Conservation (phyloP, 2,329 filamentous ascomycete genomes). For the Monosporascus sp. region DNA sequence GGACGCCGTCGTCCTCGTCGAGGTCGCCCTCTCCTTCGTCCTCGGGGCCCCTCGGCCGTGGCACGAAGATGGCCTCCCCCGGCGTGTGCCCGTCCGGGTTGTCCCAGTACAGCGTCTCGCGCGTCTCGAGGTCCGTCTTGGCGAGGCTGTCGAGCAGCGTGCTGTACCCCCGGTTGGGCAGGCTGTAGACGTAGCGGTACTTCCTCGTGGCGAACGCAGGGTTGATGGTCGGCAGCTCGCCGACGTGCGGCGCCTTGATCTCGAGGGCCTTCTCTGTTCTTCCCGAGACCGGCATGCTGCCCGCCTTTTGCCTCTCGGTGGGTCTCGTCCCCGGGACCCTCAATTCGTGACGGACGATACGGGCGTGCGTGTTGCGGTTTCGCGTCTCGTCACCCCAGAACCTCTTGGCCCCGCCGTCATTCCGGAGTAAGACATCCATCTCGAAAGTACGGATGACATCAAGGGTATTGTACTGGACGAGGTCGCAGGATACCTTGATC, state of each 20-base stretch:
- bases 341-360: slow-evolving; percentile 41
- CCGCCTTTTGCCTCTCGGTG: not conserved
- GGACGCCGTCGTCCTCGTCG: slow-evolving; percentile 47
- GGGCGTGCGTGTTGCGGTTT: slow-evolving; percentile 30
- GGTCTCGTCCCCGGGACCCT: slow-evolving; percentile 22
- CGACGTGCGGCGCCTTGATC: slow-evolving; percentile 48
- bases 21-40: slow-evolving; percentile 22
- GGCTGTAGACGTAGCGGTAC: slow-evolving; percentile 58
- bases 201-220: slow-evolving; percentile 44
- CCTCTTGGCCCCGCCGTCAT: slow-evolving; percentile 38
- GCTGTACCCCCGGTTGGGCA: slow-evolving; percentile 51
- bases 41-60: slow-evolving; percentile 32
- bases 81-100: slow-evolving; percentile 56
- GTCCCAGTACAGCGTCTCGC: slow-evolving; percentile 52
- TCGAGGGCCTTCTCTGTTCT: slow-evolving; percentile 33
- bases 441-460: slow-evolving; percentile 65
- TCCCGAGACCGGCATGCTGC: not conserved
- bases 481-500: slow-evolving; percentile 59
- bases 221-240: slow-evolving; percentile 66
- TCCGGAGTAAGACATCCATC: slow-evolving; percentile 61
- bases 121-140: slow-evolving; percentile 59
- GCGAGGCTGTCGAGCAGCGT: slow-evolving; percentile 58
- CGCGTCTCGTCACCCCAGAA: slow-evolving; percentile 39
- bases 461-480: slow-evolving; percentile 57
- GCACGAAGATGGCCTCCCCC: slow-evolving; percentile 65